Evolutionary conservation across 2,329 filamentous ascomycete species (phyloP).

Genomic region (Delphinella strobiligena): DNA sequence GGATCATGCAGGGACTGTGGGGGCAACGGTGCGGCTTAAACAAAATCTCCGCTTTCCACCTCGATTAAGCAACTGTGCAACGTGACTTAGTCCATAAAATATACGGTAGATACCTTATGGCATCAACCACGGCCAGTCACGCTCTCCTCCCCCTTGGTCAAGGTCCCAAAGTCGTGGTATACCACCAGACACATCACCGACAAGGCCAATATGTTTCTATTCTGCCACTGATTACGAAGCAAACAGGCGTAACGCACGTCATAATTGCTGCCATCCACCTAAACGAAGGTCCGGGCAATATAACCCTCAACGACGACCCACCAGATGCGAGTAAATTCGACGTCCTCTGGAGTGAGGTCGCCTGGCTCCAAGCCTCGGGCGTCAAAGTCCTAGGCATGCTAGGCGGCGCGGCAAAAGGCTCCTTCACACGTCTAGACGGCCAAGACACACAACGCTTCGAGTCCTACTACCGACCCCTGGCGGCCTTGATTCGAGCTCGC

Average conservation of each 20-base stretch:
- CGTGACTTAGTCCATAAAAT: too few relatives aligned
- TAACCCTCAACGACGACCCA: constrained; percentile 70
- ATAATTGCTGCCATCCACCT: constrained; percentile 81
- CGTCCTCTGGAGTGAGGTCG: constrained; percentile 68
- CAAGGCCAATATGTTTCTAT: constrained; percentile 45
- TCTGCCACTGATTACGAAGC: constrained; percentile 46
- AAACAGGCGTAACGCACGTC: constrained; percentile 62
- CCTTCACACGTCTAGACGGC: constrained; percentile 48
- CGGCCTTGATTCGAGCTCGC: constrained; percentile 49
- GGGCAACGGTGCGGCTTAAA: too few relatives aligned
- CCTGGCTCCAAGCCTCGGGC: constrained; percentile 57
- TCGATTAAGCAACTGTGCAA: too few relatives aligned
- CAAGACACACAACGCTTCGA: constrained; percentile 55
- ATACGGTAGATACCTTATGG: too few relatives aligned
- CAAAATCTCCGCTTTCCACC: too few relatives aligned
- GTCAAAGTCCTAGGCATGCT: constrained; percentile 79
- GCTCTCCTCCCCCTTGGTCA: constrained; percentile 10
- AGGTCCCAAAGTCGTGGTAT: constrained; percentile 39
- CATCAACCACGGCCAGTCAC: neutral
- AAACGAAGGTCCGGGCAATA: constrained; percentile 51
- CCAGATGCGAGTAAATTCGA: constrained; percentile 54
- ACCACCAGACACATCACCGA: constrained; percentile 54
- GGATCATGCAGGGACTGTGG: too few relatives aligned
- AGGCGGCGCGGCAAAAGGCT: constrained; percentile 70
- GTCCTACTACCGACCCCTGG: constrained; percentile 57